Percentiles rank a stretch among this genome's conserved stretches.
phyloP scores from a whole-genome alignment of 768 basidiomycete genomes.

The Pleurotus citrinopileatus region DNA sequence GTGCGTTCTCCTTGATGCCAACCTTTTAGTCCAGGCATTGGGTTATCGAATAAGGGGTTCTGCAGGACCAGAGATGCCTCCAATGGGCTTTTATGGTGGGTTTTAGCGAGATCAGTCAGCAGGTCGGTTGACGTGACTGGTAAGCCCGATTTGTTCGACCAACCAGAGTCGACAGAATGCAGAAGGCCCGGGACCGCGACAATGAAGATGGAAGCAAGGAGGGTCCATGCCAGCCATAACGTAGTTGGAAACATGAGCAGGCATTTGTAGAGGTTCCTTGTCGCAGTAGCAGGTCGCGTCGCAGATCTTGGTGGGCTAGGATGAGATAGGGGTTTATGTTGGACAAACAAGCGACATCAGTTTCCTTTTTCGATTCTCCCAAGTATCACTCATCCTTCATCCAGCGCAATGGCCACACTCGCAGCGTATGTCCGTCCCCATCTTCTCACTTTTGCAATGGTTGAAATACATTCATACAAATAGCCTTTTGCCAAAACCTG shows the following conservation, averaged over 20 bases:
- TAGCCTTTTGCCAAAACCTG: slow-evolving; percentile 69
- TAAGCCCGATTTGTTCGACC: neutral
- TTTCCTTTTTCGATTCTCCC: neutral
- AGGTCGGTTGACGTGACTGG: neutral
- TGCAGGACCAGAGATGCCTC: neutral
- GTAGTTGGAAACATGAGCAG: neutral
- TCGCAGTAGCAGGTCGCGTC: no score
- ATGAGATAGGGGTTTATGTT: no score
- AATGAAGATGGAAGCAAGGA: neutral
- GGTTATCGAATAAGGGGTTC: neutral
- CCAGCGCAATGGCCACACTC: slow-evolving; percentile 42
- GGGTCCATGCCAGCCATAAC: neutral
- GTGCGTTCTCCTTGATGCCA: slow-evolving; percentile 26
- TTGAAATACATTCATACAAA: slow-evolving; percentile 8
- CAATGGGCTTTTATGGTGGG: neutral
- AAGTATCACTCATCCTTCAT: neutral
- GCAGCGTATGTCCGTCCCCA: slow-evolving; percentile 61
- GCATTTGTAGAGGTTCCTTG: neutral
- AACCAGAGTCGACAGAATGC: no score
- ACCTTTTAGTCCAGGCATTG: slow-evolving; percentile 17
- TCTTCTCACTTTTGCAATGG: neutral
- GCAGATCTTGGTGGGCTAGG: no score
- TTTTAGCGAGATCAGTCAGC: slow-evolving; percentile 6
- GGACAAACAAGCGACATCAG: neutral
- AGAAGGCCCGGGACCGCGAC: neutral